A percentile compares a stretch with the other conserved stretches of the same genome.
Evolutionary conservation across 805 yeast genomes (phyloP).

Genomic region (Grigorovia transvaalensis): DNA sequence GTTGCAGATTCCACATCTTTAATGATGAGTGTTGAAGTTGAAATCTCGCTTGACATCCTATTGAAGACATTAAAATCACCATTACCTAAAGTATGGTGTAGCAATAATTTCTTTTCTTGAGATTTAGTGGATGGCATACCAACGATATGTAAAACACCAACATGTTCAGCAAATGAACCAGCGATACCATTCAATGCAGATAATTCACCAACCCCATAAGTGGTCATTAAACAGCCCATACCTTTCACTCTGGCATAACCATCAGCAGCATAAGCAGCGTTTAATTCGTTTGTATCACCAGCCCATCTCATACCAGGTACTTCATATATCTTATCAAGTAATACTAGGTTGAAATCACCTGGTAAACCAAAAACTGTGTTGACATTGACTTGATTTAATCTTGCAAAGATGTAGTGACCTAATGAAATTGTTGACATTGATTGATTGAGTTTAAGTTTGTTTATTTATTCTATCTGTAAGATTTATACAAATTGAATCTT

Average conservation of each 20-base stretch:
- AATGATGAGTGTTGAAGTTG: slow-evolving; percentile 1
- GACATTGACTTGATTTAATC: slow-evolving; percentile 4
- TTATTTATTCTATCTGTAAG: not conserved
- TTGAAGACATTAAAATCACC: slow-evolving; percentile 6
- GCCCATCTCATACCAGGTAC: slow-evolving; percentile 6
- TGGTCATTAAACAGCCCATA: slow-evolving; percentile 3
- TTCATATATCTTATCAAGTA: slow-evolving; percentile 3
- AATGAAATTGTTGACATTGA: slow-evolving; percentile 3
- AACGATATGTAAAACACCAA: slow-evolving; percentile 4
- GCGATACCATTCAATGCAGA: slow-evolving; percentile 5
- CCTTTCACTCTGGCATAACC: slow-evolving; percentile 5
- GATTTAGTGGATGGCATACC: slow-evolving; percentile 3
- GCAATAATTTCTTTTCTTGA: slow-evolving; percentile 1
- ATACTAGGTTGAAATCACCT: slow-evolving; percentile 5
- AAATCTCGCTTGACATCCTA: slow-evolving; percentile 4
- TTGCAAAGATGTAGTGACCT: slow-evolving; percentile 4
- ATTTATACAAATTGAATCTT: too few relatives aligned
- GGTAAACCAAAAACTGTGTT: slow-evolving; percentile 5
- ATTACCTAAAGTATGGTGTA: slow-evolving; percentile 5
- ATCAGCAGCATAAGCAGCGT: slow-evolving; percentile 3
- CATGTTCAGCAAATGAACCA: slow-evolving; percentile 5
- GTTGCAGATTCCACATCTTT: not conserved
- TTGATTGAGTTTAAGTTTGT: not conserved
- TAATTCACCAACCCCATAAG: slow-evolving; percentile 5
- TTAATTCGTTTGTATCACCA: slow-evolving; percentile 4